These are phyloP conservation scores for Galerina marginata DNA, from an alignment of 768 basidiomycete genomes.

Conservation along the genomic window DNA sequence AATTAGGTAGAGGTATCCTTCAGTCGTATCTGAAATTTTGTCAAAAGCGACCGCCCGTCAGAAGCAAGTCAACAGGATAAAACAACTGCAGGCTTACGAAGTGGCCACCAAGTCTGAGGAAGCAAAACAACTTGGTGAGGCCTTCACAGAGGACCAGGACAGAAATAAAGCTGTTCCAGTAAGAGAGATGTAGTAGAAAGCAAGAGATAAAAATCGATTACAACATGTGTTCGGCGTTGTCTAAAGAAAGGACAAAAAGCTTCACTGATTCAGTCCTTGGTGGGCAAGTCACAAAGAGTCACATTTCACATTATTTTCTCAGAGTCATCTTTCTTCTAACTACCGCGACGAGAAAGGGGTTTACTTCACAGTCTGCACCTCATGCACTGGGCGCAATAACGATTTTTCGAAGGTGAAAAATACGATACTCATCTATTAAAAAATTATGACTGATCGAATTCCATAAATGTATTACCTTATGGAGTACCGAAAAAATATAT, in stretches of 20 bases:
- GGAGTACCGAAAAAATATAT: no score
- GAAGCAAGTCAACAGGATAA: slow-evolving; percentile 5
- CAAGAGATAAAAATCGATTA: slow-evolving; percentile 32
- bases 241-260: slow-evolving; percentile 32
- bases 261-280: slow-evolving; percentile 12
- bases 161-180: slow-evolving; percentile 11
- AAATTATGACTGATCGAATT: no score
- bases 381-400: no score
- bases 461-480: no score
- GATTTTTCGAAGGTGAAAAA: no score
- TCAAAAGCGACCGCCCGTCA: slow-evolving; percentile 3
- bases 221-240: slow-evolving; percentile 37
- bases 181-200: slow-evolving; percentile 20
- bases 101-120: slow-evolving; percentile 33
- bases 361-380: not conserved
- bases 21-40: slow-evolving; percentile 31
- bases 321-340: no score
- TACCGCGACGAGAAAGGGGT: no score
- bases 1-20: slow-evolving; percentile 16
- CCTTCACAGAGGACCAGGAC: slow-evolving; percentile 34
- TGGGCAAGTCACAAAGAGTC: no score
- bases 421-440: no score
- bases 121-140: slow-evolving; percentile 27
- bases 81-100: slow-evolving; percentile 24
- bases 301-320: no score